Percentiles rank a stretch among this genome's conserved stretches.
These are phyloP conservation scores for Olyra latifolia DNA, from an alignment of 176 grass and related monocot species.

Conservation along the genomic window DNA sequence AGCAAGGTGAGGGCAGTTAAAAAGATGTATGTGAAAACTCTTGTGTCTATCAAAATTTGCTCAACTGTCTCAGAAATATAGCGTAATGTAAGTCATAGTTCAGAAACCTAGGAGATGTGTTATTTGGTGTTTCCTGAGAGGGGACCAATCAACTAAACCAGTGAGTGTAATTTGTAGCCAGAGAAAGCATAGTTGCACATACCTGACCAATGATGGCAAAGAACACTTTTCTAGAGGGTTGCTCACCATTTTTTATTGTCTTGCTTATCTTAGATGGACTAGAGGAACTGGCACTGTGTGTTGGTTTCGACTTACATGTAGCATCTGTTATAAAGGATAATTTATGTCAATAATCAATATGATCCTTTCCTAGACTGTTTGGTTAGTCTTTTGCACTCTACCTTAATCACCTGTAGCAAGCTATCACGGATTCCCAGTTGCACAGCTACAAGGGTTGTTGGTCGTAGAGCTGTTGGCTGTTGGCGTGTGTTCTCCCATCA, in stretches of 20 bases:
- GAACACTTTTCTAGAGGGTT: not conserved
- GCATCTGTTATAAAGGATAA: not conserved
- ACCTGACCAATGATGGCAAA: not conserved
- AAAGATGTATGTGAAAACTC: not conserved
- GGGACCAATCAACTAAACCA: not conserved
- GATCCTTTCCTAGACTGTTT: not conserved
- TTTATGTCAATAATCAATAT: conserved; percentile 6
- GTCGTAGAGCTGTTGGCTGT: not conserved
- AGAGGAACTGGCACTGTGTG: not conserved
- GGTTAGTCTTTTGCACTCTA: not conserved
- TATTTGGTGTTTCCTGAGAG: not conserved
- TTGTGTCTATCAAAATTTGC: not conserved
- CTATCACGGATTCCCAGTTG: not conserved
- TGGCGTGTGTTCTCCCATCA: not conserved
- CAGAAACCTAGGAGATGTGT: not conserved
- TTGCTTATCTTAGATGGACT: not conserved
- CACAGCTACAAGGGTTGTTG: not conserved
- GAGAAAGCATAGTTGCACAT: not conserved
- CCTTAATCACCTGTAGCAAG: not conserved
- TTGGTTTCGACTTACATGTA: conserved; percentile 8
- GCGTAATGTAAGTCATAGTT: not conserved
- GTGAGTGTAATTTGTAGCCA: not conserved
- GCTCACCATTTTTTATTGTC: not conserved
- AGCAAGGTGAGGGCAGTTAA: not conserved
- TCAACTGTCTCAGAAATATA: not conserved